Percentiles rank a stretch among this genome's conserved stretches.
Evolutionary conservation across 1,284 basidiomycete genomes (phyloP).

Genomic region (Sphagnurus paluster): DNA sequence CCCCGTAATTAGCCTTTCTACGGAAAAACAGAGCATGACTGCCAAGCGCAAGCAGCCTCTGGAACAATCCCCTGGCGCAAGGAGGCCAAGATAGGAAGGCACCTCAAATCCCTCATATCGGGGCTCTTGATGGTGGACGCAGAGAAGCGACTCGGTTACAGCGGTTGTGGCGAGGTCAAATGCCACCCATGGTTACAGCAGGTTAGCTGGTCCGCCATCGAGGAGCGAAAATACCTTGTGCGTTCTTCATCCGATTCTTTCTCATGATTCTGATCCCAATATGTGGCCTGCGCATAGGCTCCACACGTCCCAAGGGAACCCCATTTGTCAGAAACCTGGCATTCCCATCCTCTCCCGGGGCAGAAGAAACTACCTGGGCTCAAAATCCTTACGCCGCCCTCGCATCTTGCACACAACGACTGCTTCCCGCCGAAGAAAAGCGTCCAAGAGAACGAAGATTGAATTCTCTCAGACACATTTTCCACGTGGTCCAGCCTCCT

Average conservation of each 20-base stretch:
- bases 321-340: constrained; percentile 27
- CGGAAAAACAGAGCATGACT: constrained; percentile 23
- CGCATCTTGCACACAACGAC: constrained; percentile 28
- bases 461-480: no score
- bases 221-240: constrained; percentile 40
- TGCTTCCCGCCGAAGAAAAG: constrained; percentile 24
- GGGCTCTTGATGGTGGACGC: constrained; percentile 39
- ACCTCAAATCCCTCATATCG: constrained; percentile 41
- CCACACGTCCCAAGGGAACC: constrained; percentile 25
- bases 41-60: constrained; percentile 23
- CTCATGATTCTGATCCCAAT: not conserved
- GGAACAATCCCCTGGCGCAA: constrained; percentile 36
- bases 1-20: constrained; percentile 43
- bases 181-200: constrained; percentile 39
- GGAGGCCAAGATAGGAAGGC: constrained; percentile 31
- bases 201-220: constrained; percentile 46
- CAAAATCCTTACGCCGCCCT: constrained; percentile 21
- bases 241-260: constrained; percentile 20
- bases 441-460: no score
- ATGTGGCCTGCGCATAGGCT: constrained; percentile 21
- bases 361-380: constrained; percentile 31
- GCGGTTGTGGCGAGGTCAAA: constrained; percentile 31
- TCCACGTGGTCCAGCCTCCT: no score
- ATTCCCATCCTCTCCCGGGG: constrained; percentile 32
- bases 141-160: constrained; percentile 37